Evolutionary conservation across 1,284 basidiomycete species (phyloP).

Genomic region (Tilletia horrida): DNA sequence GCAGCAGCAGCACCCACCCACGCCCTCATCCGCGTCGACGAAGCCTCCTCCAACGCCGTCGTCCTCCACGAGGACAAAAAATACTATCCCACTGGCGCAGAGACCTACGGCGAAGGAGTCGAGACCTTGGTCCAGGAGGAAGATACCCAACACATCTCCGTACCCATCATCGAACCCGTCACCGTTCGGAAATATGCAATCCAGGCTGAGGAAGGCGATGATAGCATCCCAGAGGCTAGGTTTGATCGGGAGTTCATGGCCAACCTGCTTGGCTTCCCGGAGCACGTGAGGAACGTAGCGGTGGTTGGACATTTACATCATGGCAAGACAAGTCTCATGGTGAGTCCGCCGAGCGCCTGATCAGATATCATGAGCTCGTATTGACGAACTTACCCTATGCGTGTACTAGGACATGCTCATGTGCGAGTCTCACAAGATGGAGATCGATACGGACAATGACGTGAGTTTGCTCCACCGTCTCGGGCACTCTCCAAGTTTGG

Average conservation of each 20-base stretch:
- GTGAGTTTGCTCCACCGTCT: constrained; percentile 12
- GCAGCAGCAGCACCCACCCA: constrained; percentile 24
- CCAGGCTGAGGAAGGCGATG: constrained; percentile 28
- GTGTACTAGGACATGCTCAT: constrained; percentile 75
- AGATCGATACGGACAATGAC: constrained; percentile 53
- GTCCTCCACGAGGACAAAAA: constrained; percentile 95
- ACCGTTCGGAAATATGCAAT: constrained; percentile 89
- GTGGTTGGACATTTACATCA: constrained; percentile 83
- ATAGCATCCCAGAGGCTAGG: constrained; percentile 40
- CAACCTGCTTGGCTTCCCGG: constrained; percentile 84
- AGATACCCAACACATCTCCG: constrained; percentile 87
- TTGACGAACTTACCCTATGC: too few relatives aligned
- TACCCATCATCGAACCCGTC: constrained; percentile 92
- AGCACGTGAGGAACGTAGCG: constrained; percentile 71
- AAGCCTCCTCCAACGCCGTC: constrained; percentile 71
- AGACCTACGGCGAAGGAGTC: constrained; percentile 89
- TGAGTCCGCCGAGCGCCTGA: constrained; percentile 1
- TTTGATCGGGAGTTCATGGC: constrained; percentile 71
- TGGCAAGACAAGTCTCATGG: constrained; percentile 88
- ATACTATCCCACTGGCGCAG: constrained; percentile 88
- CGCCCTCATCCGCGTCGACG: constrained; percentile 46
- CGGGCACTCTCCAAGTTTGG: neutral
- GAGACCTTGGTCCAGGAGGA: constrained; percentile 98
- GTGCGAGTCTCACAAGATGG: constrained; percentile 90
- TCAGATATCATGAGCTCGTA: neutral